These are phyloP conservation scores for Mucor sp. DNA, from an alignment of 371 early-diverging fungal species.

Conservation along the genomic window DNA sequence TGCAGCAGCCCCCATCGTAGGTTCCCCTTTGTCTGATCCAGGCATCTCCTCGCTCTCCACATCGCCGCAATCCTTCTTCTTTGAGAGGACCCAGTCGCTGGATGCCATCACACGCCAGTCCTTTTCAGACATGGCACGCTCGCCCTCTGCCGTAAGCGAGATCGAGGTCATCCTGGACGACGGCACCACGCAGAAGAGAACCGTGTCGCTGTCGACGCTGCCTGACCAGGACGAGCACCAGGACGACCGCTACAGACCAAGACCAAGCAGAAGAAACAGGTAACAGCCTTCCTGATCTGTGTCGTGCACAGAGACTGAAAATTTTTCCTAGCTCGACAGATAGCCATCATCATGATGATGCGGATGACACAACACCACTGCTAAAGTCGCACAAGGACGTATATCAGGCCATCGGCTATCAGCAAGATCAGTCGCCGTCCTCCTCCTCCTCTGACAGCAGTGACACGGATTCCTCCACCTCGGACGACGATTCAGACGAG, in stretches of 20 bases:
- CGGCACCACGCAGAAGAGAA: slow-evolving; percentile 27
- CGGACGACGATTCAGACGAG: slow-evolving; percentile 32
- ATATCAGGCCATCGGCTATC: slow-evolving; percentile 10
- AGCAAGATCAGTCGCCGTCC: background rate
- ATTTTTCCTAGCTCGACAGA: background rate
- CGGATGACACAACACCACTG: slow-evolving; percentile 23
- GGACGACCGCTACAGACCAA: background rate
- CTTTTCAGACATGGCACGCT: slow-evolving; percentile 2
- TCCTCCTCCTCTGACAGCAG: slow-evolving; percentile 6
- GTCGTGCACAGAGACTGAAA: background rate
- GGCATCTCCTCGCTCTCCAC: slow-evolving; percentile 20
- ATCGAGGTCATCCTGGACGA: slow-evolving; percentile 36
- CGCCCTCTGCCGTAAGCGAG: slow-evolving; percentile 15
- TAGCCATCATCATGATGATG: background rate
- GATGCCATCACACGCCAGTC: background rate
- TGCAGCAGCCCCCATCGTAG: slow-evolving; percentile 16
- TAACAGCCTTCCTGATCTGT: background rate
- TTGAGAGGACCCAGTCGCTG: slow-evolving; percentile 21
- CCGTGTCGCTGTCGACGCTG: slow-evolving; percentile 31
- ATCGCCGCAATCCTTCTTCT: slow-evolving; percentile 21
- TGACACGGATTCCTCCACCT: slow-evolving; percentile 10
- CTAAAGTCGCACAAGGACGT: slow-evolving; percentile 21
- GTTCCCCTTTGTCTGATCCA: slow-evolving; percentile 21
- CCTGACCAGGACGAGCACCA: slow-evolving; percentile 15
- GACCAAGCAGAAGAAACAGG: background rate